Base-by-base conservation (phyloP, 179 eudicot genomes). In the Spergularia azorica region DNA sequence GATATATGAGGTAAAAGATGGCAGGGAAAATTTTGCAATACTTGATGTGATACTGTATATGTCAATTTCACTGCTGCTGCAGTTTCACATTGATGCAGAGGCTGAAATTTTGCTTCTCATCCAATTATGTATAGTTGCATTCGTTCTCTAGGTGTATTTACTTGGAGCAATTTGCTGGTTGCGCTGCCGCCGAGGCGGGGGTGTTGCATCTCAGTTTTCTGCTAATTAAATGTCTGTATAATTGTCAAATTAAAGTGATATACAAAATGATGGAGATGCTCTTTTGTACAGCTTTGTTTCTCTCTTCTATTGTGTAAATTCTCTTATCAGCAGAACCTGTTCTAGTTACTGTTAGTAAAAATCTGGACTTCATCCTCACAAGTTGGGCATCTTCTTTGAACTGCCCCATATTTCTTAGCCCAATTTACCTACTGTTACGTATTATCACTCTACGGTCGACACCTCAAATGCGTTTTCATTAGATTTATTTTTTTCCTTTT, bases 31-130 rank as follows among this genome's bases (percentile, higher is more conserved):
- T 54, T 3, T 56, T 46, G 38, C 75, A 18, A 20, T 68, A n/a
- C 73, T 63, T 46, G 20, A 41, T 39, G 46, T 51, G 57, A 36
- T 56, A 43, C 67, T 62, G 54, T 26, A 59, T 77, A 60, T 77
- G 43, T 48, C 59, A 58, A 38, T 58, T 56, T 15, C 63, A 58
- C 55, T 20, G 61, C 76, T 56, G 43, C 65, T 6, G 74, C 70
- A 55, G 54, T 11, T 38, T 51, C 67, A 41, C 67, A 50, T 57
- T 16, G 7, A 38, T 5, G 12, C 59, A 60, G 50, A 43, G 48
- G 48, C 41, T 56, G 68, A 41, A 69, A 67, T 11, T 14, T 55
- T 13, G 21, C 57, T 14, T 73, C 43, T 60, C 76, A 41, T 20
- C 64, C 50, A 14, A 15, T 43, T 55, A 2, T 73, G 57, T 52